Conservation (phyloP, 805 yeast genomes). For the Lachancea fermentati region DNA sequence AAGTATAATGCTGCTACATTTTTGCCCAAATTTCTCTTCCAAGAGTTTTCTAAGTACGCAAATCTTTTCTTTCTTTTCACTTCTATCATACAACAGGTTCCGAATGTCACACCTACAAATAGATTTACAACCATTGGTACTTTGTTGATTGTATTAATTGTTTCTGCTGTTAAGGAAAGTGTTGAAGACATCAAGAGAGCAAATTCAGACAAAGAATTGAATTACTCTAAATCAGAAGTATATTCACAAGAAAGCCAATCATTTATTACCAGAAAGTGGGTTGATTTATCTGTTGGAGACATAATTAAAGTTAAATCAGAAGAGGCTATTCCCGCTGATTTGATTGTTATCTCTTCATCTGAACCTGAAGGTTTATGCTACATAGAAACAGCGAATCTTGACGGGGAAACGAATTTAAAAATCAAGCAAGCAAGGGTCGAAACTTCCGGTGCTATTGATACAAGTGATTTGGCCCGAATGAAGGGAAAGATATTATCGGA, state of each 20-base stretch:
- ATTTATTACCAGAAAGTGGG: constrained; percentile 71
- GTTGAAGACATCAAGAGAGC: constrained; percentile 88
- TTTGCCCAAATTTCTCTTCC: constrained; percentile 88
- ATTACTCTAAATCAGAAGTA: constrained; percentile 68
- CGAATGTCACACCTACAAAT: constrained; percentile 93
- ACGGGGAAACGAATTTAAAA: constrained; percentile 95
- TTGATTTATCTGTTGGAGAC: constrained; percentile 86
- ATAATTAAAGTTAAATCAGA: constrained; percentile 78
- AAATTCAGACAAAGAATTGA: constrained; percentile 81
- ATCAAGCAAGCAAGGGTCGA: constrained; percentile 84
- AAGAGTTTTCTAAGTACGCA: constrained; percentile 96
- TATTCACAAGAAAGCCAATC: constrained; percentile 51
- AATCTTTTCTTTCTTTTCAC: constrained; percentile 91
- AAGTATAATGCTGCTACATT: constrained; percentile 92
- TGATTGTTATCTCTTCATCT: constrained; percentile 78
- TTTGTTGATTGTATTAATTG: constrained; percentile 71
- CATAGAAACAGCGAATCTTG: constrained; percentile 94
- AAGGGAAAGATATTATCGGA: constrained; percentile 70
- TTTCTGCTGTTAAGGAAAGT: constrained; percentile 88
- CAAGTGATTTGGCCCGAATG: constrained; percentile 48
- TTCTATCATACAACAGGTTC: constrained; percentile 92
- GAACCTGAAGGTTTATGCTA: constrained; percentile 98
- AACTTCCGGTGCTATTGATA: constrained; percentile 66
- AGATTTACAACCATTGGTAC: constrained; percentile 95
- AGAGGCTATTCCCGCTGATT: constrained; percentile 91